These are phyloP conservation scores for Mortierella sp. DNA, from an alignment of 371 early-diverging fungal species.

Conservation along the genomic window DNA sequence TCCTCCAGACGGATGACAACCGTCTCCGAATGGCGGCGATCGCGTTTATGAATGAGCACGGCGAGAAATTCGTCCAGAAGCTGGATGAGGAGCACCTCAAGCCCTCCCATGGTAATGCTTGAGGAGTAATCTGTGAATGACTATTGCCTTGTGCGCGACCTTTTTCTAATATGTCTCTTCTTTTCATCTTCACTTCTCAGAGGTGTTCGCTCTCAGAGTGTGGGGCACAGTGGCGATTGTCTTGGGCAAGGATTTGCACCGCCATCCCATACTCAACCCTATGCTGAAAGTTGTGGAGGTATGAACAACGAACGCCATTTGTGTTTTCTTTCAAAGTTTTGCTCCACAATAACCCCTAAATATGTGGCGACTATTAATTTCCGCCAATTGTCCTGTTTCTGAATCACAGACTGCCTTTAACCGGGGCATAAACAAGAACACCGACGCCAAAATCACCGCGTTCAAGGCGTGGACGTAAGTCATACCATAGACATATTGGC, in stretches of 20 bases:
- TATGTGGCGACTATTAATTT: not conserved
- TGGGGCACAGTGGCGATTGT: slow-evolving; percentile 43
- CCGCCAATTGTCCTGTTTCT: not conserved
- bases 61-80: slow-evolving; percentile 17
- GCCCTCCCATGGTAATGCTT: slow-evolving; percentile 21
- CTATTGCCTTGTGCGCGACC: too few species aligned
- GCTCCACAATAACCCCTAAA: not conserved
- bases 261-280: slow-evolving; percentile 26
- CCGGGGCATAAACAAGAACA: slow-evolving; percentile 8
- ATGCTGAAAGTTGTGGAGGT: slow-evolving; percentile 51
- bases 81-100: slow-evolving; percentile 27
- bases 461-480: slow-evolving; percentile 54
- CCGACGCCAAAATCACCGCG: slow-evolving; percentile 43
- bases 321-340: not conserved
- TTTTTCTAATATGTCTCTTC: not conserved
- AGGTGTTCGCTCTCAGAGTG: slow-evolving; percentile 46
- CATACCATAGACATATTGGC: not conserved
- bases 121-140: not conserved
- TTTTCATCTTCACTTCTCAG: slow-evolving; percentile 10
- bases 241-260: slow-evolving; percentile 37
- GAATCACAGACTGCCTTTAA: not conserved
- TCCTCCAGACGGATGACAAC: slow-evolving; percentile 38
- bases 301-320: not conserved
- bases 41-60: slow-evolving; percentile 35
- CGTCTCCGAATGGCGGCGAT: slow-evolving; percentile 13